Percentiles rank a stretch among this genome's conserved stretches.
These are phyloP conservation scores for Thielaviopsis populi DNA, from an alignment of 2,329 filamentous ascomycete genomes.

Conservation along the genomic window DNA sequence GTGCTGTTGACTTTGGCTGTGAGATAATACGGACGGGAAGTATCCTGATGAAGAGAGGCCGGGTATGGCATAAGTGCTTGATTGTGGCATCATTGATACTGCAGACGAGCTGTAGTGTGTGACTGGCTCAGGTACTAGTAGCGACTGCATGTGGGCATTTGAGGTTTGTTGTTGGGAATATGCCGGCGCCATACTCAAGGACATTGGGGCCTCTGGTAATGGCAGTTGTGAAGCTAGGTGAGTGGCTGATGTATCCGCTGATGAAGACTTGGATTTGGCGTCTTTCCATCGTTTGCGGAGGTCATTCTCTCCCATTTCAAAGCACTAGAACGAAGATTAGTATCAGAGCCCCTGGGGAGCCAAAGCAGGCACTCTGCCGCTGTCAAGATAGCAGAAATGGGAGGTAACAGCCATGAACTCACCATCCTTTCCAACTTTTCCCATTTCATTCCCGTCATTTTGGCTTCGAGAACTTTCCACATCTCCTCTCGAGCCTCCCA, in stretches of 20 bases:
- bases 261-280: not conserved
- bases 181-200: conserved; percentile 8
- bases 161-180: conserved; percentile 22
- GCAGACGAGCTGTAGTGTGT: not conserved
- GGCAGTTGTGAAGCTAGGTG: not conserved
- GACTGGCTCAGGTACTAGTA: conserved; percentile 7
- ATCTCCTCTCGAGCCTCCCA: conserved; percentile 67
- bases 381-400: not conserved
- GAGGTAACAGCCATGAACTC: conserved; percentile 17
- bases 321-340: conserved; percentile 13
- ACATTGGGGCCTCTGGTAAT: not conserved
- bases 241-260: not conserved
- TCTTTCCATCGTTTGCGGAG: conserved; percentile 15
- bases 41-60: not conserved
- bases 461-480: conserved; percentile 59
- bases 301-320: conserved; percentile 16
- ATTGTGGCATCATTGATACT: not conserved
- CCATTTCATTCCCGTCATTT: conserved; percentile 65
- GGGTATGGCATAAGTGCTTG: conserved; percentile 7
- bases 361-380: not conserved
- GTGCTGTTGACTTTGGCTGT: not conserved
- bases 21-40: not conserved
- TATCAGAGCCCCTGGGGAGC: not conserved
- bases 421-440: conserved; percentile 51
- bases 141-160: conserved; percentile 18